Conservation (phyloP, 257 asterid species). For the Scutellaria galericulata region DNA sequence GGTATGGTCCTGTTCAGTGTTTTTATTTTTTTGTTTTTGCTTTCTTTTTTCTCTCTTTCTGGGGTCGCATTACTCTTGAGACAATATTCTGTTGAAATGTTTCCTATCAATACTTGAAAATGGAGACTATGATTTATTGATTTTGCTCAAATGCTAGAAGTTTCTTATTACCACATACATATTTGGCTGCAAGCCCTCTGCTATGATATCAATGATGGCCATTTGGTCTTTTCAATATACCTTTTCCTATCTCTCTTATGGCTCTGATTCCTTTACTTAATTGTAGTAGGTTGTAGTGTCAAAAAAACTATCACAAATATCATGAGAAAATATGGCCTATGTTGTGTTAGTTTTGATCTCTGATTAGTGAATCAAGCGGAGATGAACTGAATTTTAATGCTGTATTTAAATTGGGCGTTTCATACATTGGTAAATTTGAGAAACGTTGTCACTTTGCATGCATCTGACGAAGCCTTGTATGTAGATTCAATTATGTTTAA, state of each 20-base stretch:
- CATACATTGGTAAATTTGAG: not conserved
- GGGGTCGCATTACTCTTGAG: not conserved
- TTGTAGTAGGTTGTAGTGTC: too few relatives aligned
- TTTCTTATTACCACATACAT: not conserved
- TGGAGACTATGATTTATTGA: not conserved
- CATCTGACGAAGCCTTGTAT: not conserved
- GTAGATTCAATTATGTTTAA: not conserved
- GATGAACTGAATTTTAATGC: not conserved
- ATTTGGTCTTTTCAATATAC: not conserved
- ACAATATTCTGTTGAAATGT: not conserved
- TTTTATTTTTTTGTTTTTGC: not conserved
- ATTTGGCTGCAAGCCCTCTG: not conserved
- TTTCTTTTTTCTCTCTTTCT: not conserved
- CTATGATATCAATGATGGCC: not conserved
- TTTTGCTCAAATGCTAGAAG: not conserved
- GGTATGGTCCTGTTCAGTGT: slow-evolving; percentile 45
- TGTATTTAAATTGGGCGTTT: not conserved
- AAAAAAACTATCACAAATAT: not conserved
- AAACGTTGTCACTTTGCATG: not conserved
- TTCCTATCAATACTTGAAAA: not conserved
- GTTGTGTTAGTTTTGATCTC: not conserved
- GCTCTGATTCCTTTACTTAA: too few relatives aligned
- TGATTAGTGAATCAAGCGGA: slow-evolving; percentile 11
- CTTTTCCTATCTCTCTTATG: too few relatives aligned
- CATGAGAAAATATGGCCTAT: slow-evolving; percentile 1